Base-by-base conservation (phyloP, 331 rosid genomes). In the Cydonia oblonga region DNA sequence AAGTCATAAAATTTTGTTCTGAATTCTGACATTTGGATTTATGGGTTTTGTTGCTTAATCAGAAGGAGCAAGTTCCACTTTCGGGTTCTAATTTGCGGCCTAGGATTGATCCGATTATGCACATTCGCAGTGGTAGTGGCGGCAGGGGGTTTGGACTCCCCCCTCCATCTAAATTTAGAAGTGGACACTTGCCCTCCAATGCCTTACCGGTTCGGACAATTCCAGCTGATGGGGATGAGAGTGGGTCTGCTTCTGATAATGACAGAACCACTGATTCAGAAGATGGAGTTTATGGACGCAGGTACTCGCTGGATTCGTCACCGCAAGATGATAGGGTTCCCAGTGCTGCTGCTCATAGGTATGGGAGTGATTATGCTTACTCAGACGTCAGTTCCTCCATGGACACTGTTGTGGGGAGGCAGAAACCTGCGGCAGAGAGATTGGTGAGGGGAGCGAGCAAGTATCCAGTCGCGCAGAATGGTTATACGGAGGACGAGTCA, bases 351-450 rank as follows among this genome's bases (percentile, higher is more conserved):
- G 79, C 72, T 58, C 61, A 59, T 76, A 80, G 88, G 71, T 78
- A 78, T 60, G 86, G 85, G 61, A 87, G 96, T 75, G 97, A 95
- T 76, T 81, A 79, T 64, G 61, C 87, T 4, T 87, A 85, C 69
- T 95, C 99, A 7, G 97, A 95, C 68, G 92, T 95, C 22, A 87
- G 92, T 77, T 91, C 99, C 3, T 95, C 99, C 0, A 86, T 90
- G 89, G 99, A 95, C 77, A 91, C 96, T 26, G 68, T 83, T 77
- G 81, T 53, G 18, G 89, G 90, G 19, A 82, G 89, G 62, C 70
- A 70, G 24, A 86, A 86, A 44, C 58, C 30, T 64, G 52, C 26
- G 76, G 69, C 80, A 18, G 85, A 85, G 78, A 79, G 82, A 4
- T 46, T 77, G 72, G 61, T 49, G 68, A 73, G 75, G 66, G 80